A percentile compares a stretch with the other conserved stretches of the same genome.
Evolutionary conservation across 805 yeast species (phyloP).

Genomic region (Cyberlindnera maritima): DNA sequence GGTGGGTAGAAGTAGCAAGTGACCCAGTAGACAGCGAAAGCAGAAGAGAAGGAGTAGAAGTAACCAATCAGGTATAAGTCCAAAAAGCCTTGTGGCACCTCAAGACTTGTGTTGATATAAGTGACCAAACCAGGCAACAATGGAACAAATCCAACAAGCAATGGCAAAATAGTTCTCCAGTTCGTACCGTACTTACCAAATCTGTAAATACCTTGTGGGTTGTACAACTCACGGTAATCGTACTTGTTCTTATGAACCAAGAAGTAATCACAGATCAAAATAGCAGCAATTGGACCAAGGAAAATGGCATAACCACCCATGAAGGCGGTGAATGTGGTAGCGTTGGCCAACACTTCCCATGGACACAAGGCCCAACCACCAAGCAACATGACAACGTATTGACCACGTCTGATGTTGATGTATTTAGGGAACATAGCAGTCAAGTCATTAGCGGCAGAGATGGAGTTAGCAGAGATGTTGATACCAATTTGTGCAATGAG

Average conservation of each 20-base stretch:
- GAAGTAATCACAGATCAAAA: slow-evolving; percentile 18
- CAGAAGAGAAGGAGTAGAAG: slow-evolving; percentile 15
- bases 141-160: slow-evolving; percentile 16
- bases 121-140: slow-evolving; percentile 17
- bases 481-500: slow-evolving; percentile 75
- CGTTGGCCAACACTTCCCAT: slow-evolving; percentile 19
- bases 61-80: slow-evolving; percentile 16
- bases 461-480: slow-evolving; percentile 66
- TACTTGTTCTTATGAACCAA: slow-evolving; percentile 14
- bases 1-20: slow-evolving; percentile 15
- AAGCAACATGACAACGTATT: slow-evolving; percentile 13
- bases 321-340: slow-evolving; percentile 15
- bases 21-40: slow-evolving; percentile 9
- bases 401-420: slow-evolving; percentile 60
- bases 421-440: slow-evolving; percentile 61
- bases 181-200: slow-evolving; percentile 13
- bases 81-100: slow-evolving; percentile 7
- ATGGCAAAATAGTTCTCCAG: slow-evolving; percentile 15
- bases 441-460: slow-evolving; percentile 68
- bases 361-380: slow-evolving; percentile 20
- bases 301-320: slow-evolving; percentile 20
- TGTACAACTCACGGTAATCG: slow-evolving; percentile 7
- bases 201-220: slow-evolving; percentile 12
- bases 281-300: slow-evolving; percentile 18
- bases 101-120: slow-evolving; percentile 13